Evolutionary conservation across 208 protist genomes (phyloP).

Genomic region (Leptomonas pyrrhocoris): DNA sequence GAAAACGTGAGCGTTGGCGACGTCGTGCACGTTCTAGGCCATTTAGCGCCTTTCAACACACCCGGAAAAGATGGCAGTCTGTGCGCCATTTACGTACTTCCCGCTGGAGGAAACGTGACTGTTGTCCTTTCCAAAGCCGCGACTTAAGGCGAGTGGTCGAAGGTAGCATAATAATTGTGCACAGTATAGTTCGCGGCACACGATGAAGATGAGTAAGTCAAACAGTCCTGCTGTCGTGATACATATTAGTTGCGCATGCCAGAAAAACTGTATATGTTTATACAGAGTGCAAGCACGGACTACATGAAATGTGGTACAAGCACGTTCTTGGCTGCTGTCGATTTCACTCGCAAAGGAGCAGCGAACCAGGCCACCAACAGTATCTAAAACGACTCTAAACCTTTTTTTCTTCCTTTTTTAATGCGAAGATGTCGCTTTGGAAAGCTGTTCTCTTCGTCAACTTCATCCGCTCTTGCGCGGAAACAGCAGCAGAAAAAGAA

Average conservation of each 20-base stretch:
- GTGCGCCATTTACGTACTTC: slow-evolving; percentile 65
- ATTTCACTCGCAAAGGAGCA: too few relatives aligned
- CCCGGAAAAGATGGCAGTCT: neutral
- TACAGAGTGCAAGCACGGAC: too few relatives aligned
- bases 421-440: neutral
- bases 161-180: too few relatives aligned
- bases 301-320: too few relatives aligned
- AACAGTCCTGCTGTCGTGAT: too few relatives aligned
- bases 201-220: neutral
- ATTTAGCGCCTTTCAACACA: slow-evolving; percentile 47
- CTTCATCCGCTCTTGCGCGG: too few relatives aligned
- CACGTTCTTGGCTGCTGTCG: too few relatives aligned
- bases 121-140: slow-evolving; percentile 39
- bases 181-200: neutral
- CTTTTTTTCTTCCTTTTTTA: neutral
- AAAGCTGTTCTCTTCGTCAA: too few relatives aligned
- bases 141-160: neutral
- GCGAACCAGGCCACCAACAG: too few relatives aligned
- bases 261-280: too few relatives aligned
- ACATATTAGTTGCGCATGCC: too few relatives aligned
- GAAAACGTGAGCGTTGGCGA: slow-evolving; percentile 62
- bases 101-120: slow-evolving; percentile 82
- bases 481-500: too few relatives aligned
- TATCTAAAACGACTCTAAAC: neutral
- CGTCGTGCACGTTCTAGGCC: slow-evolving; percentile 83